A percentile compares a stretch with the other conserved stretches of the same genome.
Evolutionary conservation across 1,139 yeast species (phyloP).

Genomic region (Hyphopichia fennica): DNA sequence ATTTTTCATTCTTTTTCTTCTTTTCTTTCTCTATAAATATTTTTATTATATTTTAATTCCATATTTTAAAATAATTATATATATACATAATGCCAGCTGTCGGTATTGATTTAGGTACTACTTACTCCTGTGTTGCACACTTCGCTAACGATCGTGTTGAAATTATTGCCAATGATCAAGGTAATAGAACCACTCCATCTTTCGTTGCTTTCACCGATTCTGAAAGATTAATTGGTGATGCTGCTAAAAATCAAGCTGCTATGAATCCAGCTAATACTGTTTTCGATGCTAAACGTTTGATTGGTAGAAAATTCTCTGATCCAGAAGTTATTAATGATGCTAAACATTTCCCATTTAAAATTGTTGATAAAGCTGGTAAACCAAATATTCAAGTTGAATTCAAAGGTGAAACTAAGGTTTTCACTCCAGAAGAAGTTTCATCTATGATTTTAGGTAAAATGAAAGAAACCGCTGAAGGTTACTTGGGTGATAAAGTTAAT

Average conservation of each 20-base stretch:
- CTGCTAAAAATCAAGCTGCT: conserved; percentile 99
- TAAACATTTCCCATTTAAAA: conserved; percentile 46
- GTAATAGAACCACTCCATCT: conserved; percentile 86
- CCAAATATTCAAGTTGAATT: conserved; percentile 91
- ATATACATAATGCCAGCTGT: conserved; percentile 57
- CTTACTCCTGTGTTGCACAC: conserved; percentile 82
- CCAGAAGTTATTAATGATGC: conserved; percentile 44
- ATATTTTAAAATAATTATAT: conserved; percentile 6
- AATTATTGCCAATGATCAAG: conserved; percentile 57
- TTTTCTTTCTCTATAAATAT: conserved; percentile 5
- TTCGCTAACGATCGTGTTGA: conserved; percentile 69
- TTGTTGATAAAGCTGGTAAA: conserved; percentile 71
- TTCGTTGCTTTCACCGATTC: conserved; percentile 96
- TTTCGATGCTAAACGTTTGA: conserved; percentile 94
- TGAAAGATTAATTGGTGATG: conserved; percentile 98
- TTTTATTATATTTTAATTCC: conserved; percentile 7
- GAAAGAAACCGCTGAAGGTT: conserved; percentile 51
- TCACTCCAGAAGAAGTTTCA: conserved; percentile 97
- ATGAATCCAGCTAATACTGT: conserved; percentile 95
- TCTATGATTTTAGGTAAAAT: conserved; percentile 85
- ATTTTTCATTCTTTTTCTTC: conserved; percentile 8
- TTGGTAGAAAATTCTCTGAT: conserved; percentile 48
- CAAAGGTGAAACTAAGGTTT: conserved; percentile 90
- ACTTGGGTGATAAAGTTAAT: conserved; percentile 39
- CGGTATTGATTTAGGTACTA: conserved; percentile 85